Conservation (phyloP, 139 green algal species). For the Trebouxia sp. region DNA sequence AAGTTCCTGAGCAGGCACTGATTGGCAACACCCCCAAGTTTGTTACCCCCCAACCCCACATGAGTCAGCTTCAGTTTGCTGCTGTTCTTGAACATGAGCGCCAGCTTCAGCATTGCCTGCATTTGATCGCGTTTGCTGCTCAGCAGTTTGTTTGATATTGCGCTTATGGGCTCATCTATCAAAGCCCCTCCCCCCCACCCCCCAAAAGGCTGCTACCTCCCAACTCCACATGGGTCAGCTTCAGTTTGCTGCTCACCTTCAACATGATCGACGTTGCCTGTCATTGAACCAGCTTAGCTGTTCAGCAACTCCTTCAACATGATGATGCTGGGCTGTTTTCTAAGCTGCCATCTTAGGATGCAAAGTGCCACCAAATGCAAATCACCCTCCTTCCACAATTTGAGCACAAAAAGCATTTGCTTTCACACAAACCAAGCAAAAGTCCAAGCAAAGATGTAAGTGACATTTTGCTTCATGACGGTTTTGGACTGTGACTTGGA, state of each 20-base stretch:
- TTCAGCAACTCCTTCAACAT: not conserved
- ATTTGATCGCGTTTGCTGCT: not conserved
- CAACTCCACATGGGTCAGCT: slow-evolving; percentile 1
- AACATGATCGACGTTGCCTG: not conserved
- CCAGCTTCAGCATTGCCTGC: slow-evolving; percentile 3
- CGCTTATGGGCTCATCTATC: not conserved
- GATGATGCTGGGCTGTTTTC: not conserved
- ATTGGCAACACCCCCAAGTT: slow-evolving; percentile 1
- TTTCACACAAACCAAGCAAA: too few relatives aligned
- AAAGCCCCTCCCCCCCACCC: not conserved
- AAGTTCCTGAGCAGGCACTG: slow-evolving; percentile 15
- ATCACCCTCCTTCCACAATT: too few relatives aligned
- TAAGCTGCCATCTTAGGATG: too few relatives aligned
- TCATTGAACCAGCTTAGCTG: not conserved
- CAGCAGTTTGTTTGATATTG: not conserved
- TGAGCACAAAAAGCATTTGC: too few relatives aligned
- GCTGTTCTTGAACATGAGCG: not conserved
- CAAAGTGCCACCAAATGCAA: too few relatives aligned
- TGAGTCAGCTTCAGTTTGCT: slow-evolving; percentile 6
- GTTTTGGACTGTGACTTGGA: too few relatives aligned
- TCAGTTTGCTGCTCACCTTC: not conserved
- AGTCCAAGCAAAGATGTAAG: too few relatives aligned
- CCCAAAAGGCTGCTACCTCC: not conserved
- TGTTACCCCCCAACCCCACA: not conserved
- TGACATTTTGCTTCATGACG: too few relatives aligned